Evolutionary conservation across 805 yeast genomes (phyloP).

Genomic region (Cyberlindnera maritima): DNA sequence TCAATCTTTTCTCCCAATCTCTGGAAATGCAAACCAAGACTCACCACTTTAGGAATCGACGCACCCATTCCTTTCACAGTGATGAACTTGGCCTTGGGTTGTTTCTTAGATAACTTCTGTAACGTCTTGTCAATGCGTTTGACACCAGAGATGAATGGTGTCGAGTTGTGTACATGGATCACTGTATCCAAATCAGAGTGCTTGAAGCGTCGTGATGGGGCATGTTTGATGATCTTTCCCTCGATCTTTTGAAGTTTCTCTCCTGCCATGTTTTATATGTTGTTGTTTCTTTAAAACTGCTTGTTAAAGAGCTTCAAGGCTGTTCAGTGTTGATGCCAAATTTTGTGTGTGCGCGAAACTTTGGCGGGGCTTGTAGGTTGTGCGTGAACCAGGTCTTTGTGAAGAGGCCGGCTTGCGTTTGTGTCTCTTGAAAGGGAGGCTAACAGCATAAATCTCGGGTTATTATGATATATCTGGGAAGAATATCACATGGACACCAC

Average conservation of each 20-base stretch:
- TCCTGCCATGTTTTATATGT: not conserved
- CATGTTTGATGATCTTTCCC: constrained; percentile 49
- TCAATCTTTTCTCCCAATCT: constrained; percentile 52
- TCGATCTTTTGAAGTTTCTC: constrained; percentile 15
- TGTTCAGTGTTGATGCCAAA: no score
- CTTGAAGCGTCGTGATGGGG: constrained; percentile 45
- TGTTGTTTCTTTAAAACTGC: no score
- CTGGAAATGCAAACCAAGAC: constrained; percentile 60
- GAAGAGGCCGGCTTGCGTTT: no score
- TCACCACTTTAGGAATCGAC: constrained; percentile 60
- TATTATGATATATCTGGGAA: no score
- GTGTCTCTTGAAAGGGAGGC: no score
- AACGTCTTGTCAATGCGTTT: constrained; percentile 60
- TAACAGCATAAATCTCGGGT: no score
- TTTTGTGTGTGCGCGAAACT: no score
- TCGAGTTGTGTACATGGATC: constrained; percentile 55
- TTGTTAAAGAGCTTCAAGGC: no score
- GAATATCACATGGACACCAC: no score
- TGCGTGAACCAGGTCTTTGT: no score
- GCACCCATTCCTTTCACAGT: constrained; percentile 74
- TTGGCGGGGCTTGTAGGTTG: no score
- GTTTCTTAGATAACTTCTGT: constrained; percentile 42
- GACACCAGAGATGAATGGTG: constrained; percentile 73
- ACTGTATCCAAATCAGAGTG: constrained; percentile 45
- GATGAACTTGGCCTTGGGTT: constrained; percentile 43